A percentile compares a stretch with the other conserved stretches of the same genome.
Conservation (phyloP, 192 early-diverging fungal genomes). For the Allomyces javanicus region DNA sequence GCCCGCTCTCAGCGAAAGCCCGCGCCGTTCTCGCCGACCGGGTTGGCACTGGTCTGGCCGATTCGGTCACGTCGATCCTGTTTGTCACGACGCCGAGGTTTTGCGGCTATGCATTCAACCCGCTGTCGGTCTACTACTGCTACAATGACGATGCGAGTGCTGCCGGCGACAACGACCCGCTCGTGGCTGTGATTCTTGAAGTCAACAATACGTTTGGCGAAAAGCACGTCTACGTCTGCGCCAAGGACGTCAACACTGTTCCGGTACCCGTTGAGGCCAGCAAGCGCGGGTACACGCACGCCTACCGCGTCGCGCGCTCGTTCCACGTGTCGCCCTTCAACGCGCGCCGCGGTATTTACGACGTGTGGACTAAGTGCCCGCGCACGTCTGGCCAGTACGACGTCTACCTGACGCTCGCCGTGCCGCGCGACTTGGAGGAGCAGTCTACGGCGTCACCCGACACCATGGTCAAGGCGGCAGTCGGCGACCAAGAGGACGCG, state of each 20-base stretch:
- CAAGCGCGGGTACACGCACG: neutral
- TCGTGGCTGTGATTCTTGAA: constrained; percentile 13
- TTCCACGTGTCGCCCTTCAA: constrained; percentile 30
- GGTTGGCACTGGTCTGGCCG: neutral
- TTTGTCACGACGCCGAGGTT: constrained; percentile 19
- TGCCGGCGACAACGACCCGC: neutral
- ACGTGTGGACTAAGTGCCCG: constrained; percentile 2
- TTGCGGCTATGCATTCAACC: constrained; percentile 20
- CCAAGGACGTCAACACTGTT: constrained; percentile 2
- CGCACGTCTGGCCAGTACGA: neutral
- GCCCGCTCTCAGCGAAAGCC: neutral
- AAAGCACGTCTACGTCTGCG: constrained; percentile 18
- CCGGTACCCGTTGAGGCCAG: neutral
- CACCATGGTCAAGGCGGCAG: neutral
- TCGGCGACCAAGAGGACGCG: neutral
- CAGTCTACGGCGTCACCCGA: too few relatives aligned
- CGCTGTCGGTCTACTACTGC: constrained; percentile 19
- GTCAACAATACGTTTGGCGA: constrained; percentile 28
- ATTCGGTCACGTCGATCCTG: neutral
- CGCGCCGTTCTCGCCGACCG: neutral
- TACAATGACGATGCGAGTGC: constrained; percentile 1
- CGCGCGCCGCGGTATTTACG: constrained; percentile 22
- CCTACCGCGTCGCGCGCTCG: constrained; percentile 9
- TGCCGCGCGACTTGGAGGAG: neutral
- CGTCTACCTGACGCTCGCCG: neutral